Evolutionary conservation across 1,284 basidiomycete species (phyloP).

Genomic region (Neonothopanus nambi): DNA sequence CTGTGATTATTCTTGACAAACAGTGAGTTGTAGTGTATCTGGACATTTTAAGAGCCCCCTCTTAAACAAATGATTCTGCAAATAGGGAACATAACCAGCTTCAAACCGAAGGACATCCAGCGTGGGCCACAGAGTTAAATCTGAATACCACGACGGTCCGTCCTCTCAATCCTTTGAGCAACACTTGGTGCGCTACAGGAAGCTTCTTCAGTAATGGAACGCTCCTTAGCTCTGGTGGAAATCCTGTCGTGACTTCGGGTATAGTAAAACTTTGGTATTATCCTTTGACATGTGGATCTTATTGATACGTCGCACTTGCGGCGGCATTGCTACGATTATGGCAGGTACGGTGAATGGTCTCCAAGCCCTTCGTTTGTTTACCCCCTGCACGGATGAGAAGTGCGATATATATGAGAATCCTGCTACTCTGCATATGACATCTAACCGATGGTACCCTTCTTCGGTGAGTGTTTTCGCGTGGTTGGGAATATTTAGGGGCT

Average conservation of each 20-base stretch:
- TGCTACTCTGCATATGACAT: too few species aligned
- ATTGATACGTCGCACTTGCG: not conserved
- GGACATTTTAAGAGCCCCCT: too few species aligned
- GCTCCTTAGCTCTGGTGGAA: constrained; percentile 28
- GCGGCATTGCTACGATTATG: not conserved
- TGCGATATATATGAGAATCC: too few species aligned
- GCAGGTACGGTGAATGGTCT: too few species aligned
- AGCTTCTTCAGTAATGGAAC: constrained; percentile 42
- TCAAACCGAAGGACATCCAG: constrained; percentile 28
- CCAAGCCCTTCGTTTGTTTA: constrained; percentile 20
- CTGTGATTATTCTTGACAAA: constrained; percentile 39
- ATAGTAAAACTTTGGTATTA: constrained; percentile 14
- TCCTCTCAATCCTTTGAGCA: constrained; percentile 38
- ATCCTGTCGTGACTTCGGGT: constrained; percentile 12
- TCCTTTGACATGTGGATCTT: not conserved
- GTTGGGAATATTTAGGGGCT: not conserved
- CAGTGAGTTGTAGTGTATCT: not conserved
- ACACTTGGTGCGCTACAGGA: constrained; percentile 48
- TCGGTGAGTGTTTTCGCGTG: too few species aligned
- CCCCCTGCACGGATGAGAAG: constrained; percentile 1
- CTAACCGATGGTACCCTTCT: too few species aligned
- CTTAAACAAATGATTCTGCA: constrained; percentile 16
- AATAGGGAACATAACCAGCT: constrained; percentile 26
- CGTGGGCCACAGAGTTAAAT: constrained; percentile 39
- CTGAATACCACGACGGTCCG: constrained; percentile 34